Base-by-base conservation (phyloP, 768 basidiomycete genomes). In the Lepiota venenata region DNA sequence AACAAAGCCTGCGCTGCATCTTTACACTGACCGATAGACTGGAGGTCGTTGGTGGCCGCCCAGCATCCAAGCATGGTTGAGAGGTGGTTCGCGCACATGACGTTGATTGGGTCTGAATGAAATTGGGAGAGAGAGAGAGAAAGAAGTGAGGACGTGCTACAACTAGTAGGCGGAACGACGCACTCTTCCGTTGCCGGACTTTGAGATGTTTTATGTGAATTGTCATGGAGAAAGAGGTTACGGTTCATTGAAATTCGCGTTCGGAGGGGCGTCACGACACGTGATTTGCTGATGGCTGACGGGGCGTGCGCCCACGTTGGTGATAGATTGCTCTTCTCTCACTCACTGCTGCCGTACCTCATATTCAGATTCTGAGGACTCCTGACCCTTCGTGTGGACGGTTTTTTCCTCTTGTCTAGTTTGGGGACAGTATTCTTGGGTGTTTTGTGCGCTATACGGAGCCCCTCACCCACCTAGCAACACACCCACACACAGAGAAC, bases 31-130 rank as follows among this genome's bases (percentile, higher is more conserved):
- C 66, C 69, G 4, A 72, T 70, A 11, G 82, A 82, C 48, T 75
- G 73, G 35, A 85, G 57, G 66, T 94, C 91, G 12, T 73, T 69
- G 6, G 79, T 79, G 14, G 87, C 87, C 22, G 92, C 88, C 91
- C 90, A 93, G 68, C 92, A 95, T 35, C 84, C 83, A 32, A 95
- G 82, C 88, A 95, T 88, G 42, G 80, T 71, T 15, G 84, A 77
- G 52, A 94, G 77, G 67, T 92, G 84, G 25, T 80, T 67, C 4
- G 80, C 82, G 65, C 88, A 90, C 65, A 86, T 75, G 55, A 78
- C 79, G 20, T 71, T 70, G 45, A 75, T 68, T 29, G 71, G 67
- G 55, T 71, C 82, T 83, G 61, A 25, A 50, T 12, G 36, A n/a
- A 44, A 55, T 47, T 44, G 48, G 42, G 50, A n/a, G n/a, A n/a